These are phyloP conservation scores for Pseudofabraea citricarpa DNA, from an alignment of 2,329 filamentous ascomycete species.

Conservation along the genomic window DNA sequence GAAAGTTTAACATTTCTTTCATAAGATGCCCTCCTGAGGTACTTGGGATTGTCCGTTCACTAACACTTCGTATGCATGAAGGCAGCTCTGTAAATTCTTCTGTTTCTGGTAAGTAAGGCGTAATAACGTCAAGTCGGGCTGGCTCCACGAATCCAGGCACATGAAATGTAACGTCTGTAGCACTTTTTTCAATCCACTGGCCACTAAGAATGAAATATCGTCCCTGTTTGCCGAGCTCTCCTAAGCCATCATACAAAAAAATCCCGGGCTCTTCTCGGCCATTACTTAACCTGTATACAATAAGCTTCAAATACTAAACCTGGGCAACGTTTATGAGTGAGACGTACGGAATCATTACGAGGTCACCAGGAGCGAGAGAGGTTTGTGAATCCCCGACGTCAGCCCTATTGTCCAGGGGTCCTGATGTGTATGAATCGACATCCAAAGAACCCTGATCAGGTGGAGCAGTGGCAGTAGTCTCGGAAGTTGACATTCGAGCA, in stretches of 20 bases:
- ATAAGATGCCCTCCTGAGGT: constrained; percentile 39
- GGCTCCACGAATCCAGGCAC: constrained; percentile 40
- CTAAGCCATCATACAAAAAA: too few species aligned
- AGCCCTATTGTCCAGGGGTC: constrained; percentile 39
- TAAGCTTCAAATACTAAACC: not conserved
- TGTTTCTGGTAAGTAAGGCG: constrained; percentile 38
- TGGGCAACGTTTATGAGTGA: too few species aligned
- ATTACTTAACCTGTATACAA: too few species aligned
- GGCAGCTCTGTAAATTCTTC: constrained; percentile 29
- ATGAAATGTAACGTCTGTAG: constrained; percentile 33
- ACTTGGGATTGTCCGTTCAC: too few species aligned
- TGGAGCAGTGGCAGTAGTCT: too few species aligned
- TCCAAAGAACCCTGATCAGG: too few species aligned
- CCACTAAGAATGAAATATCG: constrained; percentile 48
- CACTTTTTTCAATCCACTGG: constrained; percentile 36
- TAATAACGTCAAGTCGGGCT: constrained; percentile 35
- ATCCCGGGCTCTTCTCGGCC: too few species aligned
- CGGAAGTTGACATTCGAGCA: constrained; percentile 4
- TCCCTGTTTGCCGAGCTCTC: constrained; percentile 30
- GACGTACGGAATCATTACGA: constrained; percentile 26
- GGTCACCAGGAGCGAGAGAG: constrained; percentile 28
- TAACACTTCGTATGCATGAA: constrained; percentile 33
- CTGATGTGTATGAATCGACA: too few species aligned
- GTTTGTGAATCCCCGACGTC: constrained; percentile 30
- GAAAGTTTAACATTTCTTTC: constrained; percentile 36